Percentiles rank a stretch among this genome's conserved stretches.
phyloP scores from a whole-genome alignment of 1,284 basidiomycete genomes.

The Clitocybe nebularis region DNA sequence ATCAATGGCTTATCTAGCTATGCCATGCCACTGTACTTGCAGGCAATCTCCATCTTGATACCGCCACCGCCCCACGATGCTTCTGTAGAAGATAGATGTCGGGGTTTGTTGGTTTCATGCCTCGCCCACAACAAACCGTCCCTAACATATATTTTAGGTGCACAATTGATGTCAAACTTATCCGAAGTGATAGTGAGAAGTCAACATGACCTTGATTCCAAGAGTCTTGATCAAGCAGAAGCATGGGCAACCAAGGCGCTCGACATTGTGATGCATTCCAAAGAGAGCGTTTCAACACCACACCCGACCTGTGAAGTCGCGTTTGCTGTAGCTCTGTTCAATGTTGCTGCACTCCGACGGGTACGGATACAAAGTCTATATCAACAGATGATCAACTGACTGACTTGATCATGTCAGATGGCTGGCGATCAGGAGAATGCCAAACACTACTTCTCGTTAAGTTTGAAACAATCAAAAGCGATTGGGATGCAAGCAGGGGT shows the following conservation, averaged over 20 bases:
- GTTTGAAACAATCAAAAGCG: conserved; percentile 44
- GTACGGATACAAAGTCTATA: conserved; percentile 21
- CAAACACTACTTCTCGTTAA: conserved; percentile 39
- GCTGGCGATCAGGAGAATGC: conserved; percentile 44
- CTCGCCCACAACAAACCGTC: neutral
- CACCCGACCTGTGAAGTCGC: conserved; percentile 50
- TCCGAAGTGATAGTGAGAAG: conserved; percentile 54
- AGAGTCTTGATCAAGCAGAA: conserved; percentile 53
- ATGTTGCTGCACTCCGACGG: conserved; percentile 46
- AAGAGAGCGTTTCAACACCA: conserved; percentile 24
- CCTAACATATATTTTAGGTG: conserved; percentile 38
- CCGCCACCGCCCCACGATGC: conserved; percentile 39
- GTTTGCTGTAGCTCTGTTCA: conserved; percentile 58
- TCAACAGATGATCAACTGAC: neutral
- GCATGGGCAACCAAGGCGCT: conserved; percentile 57
- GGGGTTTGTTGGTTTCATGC: conserved; percentile 38
- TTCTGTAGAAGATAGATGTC: conserved; percentile 51
- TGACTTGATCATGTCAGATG: conserved; percentile 34
- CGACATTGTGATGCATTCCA: conserved; percentile 39
- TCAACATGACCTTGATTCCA: conserved; percentile 35
- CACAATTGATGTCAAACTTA: conserved; percentile 67
- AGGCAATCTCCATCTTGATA: conserved; percentile 63
- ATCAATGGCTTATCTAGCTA: conserved; percentile 36
- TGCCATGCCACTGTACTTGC: conserved; percentile 63
- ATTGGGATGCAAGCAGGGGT: conserved; percentile 52